A percentile compares a stretch with the other conserved stretches of the same genome.
These are phyloP conservation scores for Cystobasidium slooffiae DNA, from an alignment of 1,284 basidiomycete genomes.

Conservation along the genomic window DNA sequence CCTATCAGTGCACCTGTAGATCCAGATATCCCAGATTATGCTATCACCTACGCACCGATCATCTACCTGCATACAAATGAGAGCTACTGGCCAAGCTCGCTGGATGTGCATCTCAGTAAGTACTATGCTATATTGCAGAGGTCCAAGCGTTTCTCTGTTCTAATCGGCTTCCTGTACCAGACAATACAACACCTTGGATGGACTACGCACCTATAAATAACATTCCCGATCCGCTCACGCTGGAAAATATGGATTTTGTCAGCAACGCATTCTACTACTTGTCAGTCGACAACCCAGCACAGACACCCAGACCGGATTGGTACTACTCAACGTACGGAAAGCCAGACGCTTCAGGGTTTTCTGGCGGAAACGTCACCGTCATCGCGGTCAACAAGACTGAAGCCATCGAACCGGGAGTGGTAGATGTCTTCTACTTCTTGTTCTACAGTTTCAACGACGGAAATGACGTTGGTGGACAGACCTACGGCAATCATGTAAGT, in stretches of 20 bases:
- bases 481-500: slow-evolving; percentile 48
- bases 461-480: slow-evolving; percentile 45
- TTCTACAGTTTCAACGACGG: slow-evolving; percentile 46
- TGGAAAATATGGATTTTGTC: slow-evolving; percentile 44
- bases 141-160: background rate
- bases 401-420: slow-evolving; percentile 45
- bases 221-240: slow-evolving; percentile 34
- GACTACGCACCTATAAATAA: slow-evolving; percentile 29
- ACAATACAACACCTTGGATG: slow-evolving; percentile 21
- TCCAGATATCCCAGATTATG: slow-evolving; percentile 46
- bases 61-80: slow-evolving; percentile 46
- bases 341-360: slow-evolving; percentile 43
- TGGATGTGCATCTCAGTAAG: slow-evolving; percentile 43
- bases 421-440: slow-evolving; percentile 49
- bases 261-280: slow-evolving; percentile 43
- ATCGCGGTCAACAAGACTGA: slow-evolving; percentile 48
- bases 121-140: background rate
- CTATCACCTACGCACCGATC: slow-evolving; percentile 45
- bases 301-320: slow-evolving; percentile 46
- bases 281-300: slow-evolving; percentile 43
- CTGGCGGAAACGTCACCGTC: slow-evolving; percentile 46
- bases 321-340: slow-evolving; percentile 47
- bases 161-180: slow-evolving; percentile 9
- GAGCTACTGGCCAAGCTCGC: slow-evolving; percentile 45
- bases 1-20: slow-evolving; percentile 12